These are phyloP conservation scores for Penicillium arizonense DNA, from an alignment of 495 filamentous ascomycete species.

Conservation along the genomic window DNA sequence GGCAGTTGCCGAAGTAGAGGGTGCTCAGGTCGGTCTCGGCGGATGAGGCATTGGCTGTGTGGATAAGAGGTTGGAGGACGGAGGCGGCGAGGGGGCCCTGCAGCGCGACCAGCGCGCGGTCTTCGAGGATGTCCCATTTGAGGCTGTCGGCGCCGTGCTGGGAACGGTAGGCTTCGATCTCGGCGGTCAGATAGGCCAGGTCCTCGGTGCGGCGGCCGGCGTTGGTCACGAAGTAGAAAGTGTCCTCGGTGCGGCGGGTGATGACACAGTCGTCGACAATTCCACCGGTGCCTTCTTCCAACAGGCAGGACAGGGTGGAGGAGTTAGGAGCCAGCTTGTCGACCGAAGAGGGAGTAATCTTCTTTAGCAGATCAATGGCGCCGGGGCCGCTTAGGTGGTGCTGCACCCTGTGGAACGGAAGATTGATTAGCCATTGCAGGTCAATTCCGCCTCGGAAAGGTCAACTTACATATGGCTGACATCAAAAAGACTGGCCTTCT, in stretches of 20 bases:
- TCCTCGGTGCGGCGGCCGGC: constrained; percentile 91
- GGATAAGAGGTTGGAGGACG: constrained; percentile 59
- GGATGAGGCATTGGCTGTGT: constrained; percentile 33
- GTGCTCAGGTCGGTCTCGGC: constrained; percentile 56
- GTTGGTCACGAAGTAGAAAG: constrained; percentile 93
- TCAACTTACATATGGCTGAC: constrained; percentile 56
- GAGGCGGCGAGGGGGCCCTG: constrained; percentile 77
- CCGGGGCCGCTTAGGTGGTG: constrained; percentile 75
- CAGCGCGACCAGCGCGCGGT: constrained; percentile 72
- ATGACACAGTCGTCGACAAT: constrained; percentile 94
- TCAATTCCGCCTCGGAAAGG: background rate
- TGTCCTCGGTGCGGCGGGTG: constrained; percentile 63
- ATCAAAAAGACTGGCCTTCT: constrained; percentile 87
- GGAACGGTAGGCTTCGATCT: constrained; percentile 56
- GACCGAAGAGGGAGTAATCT: constrained; percentile 71
- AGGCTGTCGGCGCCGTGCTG: constrained; percentile 49
- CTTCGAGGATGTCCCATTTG: constrained; percentile 67
- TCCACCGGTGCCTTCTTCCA: constrained; percentile 77
- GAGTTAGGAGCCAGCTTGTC: constrained; percentile 54
- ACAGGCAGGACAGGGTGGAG: constrained; percentile 77
- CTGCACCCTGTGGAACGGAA: constrained; percentile 52
- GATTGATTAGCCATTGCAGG: constrained; percentile 12
- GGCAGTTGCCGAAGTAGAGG: constrained; percentile 79
- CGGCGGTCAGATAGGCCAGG: constrained; percentile 62
- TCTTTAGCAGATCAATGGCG: constrained; percentile 72